A percentile compares a stretch with the other conserved stretches of the same genome.
Conservation (phyloP, 805 yeast species). For the Metschnikowia cubensis region DNA sequence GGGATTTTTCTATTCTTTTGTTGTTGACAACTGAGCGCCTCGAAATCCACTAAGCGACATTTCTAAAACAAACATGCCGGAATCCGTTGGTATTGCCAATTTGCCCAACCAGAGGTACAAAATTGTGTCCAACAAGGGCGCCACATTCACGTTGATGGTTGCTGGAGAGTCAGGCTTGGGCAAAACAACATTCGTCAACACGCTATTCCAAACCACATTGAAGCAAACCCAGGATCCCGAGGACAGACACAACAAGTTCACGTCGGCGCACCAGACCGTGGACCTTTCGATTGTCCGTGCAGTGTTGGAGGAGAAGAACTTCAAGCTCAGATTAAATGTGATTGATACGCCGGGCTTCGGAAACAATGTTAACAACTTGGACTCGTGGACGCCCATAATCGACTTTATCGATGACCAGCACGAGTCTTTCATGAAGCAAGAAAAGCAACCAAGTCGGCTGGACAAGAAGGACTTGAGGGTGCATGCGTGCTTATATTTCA, state of each 20-base stretch:
- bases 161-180: conserved; percentile 93
- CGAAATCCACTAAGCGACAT: not conserved
- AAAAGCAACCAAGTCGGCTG: conserved; percentile 79
- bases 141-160: conserved; percentile 75
- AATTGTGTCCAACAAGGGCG: conserved; percentile 70
- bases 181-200: conserved; percentile 85
- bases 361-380: conserved; percentile 79
- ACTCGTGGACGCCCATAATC: conserved; percentile 81
- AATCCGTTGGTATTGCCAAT: conserved; percentile 66
- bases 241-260: conserved; percentile 55
- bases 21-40: conserved; percentile 4
- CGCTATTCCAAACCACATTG: conserved; percentile 71
- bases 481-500: conserved; percentile 85
- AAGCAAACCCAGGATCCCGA: conserved; percentile 55
- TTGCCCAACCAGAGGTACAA: conserved; percentile 76
- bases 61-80: conserved; percentile 33
- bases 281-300: conserved; percentile 78
- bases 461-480: conserved; percentile 77
- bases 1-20: conserved; percentile 4
- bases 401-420: conserved; percentile 92
- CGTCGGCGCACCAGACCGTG: conserved; percentile 57
- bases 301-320: conserved; percentile 79
- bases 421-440: conserved; percentile 83
- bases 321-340: conserved; percentile 69
- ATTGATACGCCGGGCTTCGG: conserved; percentile 96